Base-by-base conservation (phyloP, 2,329 filamentous ascomycete species). In the Colletotrichum sp. region DNA sequence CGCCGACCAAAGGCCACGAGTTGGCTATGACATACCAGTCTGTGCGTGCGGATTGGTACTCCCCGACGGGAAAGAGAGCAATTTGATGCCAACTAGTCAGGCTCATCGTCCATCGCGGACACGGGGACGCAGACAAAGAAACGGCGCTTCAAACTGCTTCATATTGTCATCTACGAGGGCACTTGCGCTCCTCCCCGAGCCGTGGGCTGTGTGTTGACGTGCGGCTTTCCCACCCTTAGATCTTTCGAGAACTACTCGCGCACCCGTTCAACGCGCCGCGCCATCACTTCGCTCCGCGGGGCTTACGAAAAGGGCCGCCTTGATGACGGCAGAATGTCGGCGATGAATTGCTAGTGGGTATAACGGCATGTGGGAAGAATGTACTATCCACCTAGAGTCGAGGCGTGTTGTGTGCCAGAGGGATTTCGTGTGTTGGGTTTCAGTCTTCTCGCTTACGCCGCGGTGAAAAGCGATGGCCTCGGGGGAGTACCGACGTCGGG, bases 371-470 rank as follows among this genome's bases (percentile, higher is more conserved):
- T 73, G 69, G 63, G 39, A 26, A 67, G 55, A 59, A 8, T 44
- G 59, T 10, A 32, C 44, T 60, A 52, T 64, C 70, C 57, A 59
- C 44, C 28, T n/a, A 10, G 59, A 68, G 64, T 60, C 59, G 74
- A 28, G 49, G 74, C 70, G 26, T 65, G 64, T 69, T 65, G 36
- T 74, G 74, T 73, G 59, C 64, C 70, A 74, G 70, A 68, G 70
- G 49, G 34, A 76, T 74, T 65, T 74, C 64, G 59, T 76, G 70
- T 74, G 59, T 10, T 59, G 44, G 59, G 70, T 73, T 76, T 76
- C 63, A 73, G 70, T 69, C 21, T 32, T 39, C 12, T 49, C 21
- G 34, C 70, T 12, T n/a, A 60, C 21, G 34, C 70, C 49, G 59
- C 28, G 64, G 70, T 39, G 70, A 69, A 62, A 26, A 12, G 44